Percentiles rank a stretch among this genome's conserved stretches.
Conservation (phyloP, 1,284 basidiomycete genomes). For the Singerocomus inundabilis region DNA sequence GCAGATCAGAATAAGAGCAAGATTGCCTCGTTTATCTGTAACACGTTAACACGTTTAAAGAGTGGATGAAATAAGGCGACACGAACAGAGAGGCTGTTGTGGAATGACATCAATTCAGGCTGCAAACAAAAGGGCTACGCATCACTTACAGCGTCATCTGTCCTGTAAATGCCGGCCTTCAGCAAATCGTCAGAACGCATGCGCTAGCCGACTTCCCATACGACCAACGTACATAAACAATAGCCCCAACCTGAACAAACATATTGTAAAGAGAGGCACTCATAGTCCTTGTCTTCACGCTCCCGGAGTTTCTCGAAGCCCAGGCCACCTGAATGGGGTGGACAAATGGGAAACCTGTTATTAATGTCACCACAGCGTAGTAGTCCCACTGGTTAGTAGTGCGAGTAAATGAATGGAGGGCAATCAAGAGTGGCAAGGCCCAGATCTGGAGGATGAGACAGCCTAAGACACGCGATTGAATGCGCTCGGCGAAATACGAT, state of each 20-base stretch:
- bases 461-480: slow-evolving; percentile 54
- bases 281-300: slow-evolving; percentile 56
- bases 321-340: slow-evolving; percentile 55
- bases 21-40: slow-evolving; percentile 42
- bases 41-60: background rate
- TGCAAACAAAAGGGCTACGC: background rate
- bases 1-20: slow-evolving; percentile 36
- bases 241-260: slow-evolving; percentile 56
- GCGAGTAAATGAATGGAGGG: slow-evolving; percentile 52
- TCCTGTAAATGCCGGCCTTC: slow-evolving; percentile 46
- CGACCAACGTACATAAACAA: slow-evolving; percentile 43
- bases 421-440: slow-evolving; percentile 58
- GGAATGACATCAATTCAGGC: background rate
- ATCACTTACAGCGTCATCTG: slow-evolving; percentile 40
- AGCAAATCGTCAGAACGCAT: background rate
- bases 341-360: slow-evolving; percentile 51
- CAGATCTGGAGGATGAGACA: slow-evolving; percentile 59
- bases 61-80: background rate
- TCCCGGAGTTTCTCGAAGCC: slow-evolving; percentile 60
- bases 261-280: slow-evolving; percentile 62
- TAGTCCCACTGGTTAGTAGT: slow-evolving; percentile 60
- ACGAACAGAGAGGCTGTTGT: slow-evolving; percentile 47
- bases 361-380: slow-evolving; percentile 52
- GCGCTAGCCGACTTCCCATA: background rate
- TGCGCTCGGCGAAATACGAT: slow-evolving; percentile 52